phyloP scores from a whole-genome alignment of 2,329 filamentous ascomycete genomes.

The Aureobasidium sp. region DNA sequence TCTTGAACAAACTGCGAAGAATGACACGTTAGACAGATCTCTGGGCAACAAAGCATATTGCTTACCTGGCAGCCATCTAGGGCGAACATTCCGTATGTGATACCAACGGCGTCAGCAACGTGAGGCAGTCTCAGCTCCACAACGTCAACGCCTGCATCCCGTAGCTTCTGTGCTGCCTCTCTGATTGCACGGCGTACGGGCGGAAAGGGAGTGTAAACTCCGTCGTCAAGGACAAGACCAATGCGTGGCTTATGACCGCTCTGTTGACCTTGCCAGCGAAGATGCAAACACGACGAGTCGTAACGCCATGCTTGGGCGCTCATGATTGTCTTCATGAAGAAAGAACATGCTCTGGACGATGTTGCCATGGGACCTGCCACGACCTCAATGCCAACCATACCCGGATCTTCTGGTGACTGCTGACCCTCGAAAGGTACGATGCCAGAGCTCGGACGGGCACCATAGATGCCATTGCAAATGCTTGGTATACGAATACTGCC shows the following conservation, averaged over 20 bases:
- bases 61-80: slow-evolving; percentile 18
- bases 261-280: slow-evolving; percentile 43
- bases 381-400: slow-evolving; percentile 16
- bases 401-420: slow-evolving; percentile 4
- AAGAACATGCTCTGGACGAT: slow-evolving; percentile 21
- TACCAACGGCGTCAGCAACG: slow-evolving; percentile 16
- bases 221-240: slow-evolving; percentile 21
- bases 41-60: not conserved
- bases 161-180: slow-evolving; percentile 17
- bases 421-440: slow-evolving; percentile 16
- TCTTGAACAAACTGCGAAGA: slow-evolving; percentile 14
- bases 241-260: slow-evolving; percentile 18
- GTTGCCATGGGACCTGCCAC: slow-evolving; percentile 25
- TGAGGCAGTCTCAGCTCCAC: slow-evolving; percentile 19
- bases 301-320: slow-evolving; percentile 48
- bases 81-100: slow-evolving; percentile 18
- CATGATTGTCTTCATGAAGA: slow-evolving; percentile 40
- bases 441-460: slow-evolving; percentile 22
- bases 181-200: slow-evolving; percentile 19
- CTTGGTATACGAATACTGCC: slow-evolving; percentile 71
- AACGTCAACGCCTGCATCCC: slow-evolving; percentile 18
- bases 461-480: slow-evolving; percentile 53
- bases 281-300: slow-evolving; percentile 52
- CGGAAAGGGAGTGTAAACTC: slow-evolving; percentile 20
- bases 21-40: not conserved